These are phyloP conservation scores for Tricholoma hemisulphureum DNA, from an alignment of 768 basidiomycete genomes.

Conservation along the genomic window DNA sequence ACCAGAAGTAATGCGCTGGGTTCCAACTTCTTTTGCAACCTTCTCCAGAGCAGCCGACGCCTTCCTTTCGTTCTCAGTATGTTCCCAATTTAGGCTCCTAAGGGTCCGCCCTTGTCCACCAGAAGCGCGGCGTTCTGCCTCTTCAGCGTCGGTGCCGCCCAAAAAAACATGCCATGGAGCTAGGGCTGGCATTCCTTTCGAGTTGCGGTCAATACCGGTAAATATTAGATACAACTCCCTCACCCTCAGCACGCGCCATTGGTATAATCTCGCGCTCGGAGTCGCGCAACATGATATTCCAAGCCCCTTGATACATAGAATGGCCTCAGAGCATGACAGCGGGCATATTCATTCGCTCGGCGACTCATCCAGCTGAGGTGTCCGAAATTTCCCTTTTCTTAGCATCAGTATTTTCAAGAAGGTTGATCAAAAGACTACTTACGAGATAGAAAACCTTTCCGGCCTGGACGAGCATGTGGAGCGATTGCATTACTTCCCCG, in stretches of 20 bases:
- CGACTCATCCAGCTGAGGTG: constrained; percentile 45
- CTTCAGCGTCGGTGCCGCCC: constrained; percentile 43
- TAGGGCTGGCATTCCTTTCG: constrained; percentile 24
- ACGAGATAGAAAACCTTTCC: constrained; percentile 54
- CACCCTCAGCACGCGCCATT: constrained; percentile 39
- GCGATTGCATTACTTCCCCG: constrained; percentile 55
- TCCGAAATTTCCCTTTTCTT: constrained; percentile 38
- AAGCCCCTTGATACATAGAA: constrained; percentile 49
- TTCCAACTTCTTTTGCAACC: constrained; percentile 37
- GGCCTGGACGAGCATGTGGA: constrained; percentile 49
- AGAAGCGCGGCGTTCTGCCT: constrained; percentile 17
- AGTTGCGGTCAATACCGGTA: constrained; percentile 24
- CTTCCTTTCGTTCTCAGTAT: constrained; percentile 31
- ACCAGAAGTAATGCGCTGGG: constrained; percentile 31
- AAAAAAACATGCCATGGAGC: constrained; percentile 25
- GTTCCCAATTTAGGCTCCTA: constrained; percentile 31
- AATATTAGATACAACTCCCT: constrained; percentile 14
- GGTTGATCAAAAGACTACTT: constrained; percentile 7
- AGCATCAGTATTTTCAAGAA: not conserved
- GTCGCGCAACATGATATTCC: constrained; percentile 40
- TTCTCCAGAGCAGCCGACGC: constrained; percentile 36
- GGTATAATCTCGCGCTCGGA: constrained; percentile 51
- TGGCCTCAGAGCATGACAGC: constrained; percentile 42
- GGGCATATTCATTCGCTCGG: constrained; percentile 47
- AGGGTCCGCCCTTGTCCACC: constrained; percentile 27